These are phyloP conservation scores for Vachellia pachyceras DNA, from an alignment of 306 rosid genomes.

Conservation along the genomic window DNA sequence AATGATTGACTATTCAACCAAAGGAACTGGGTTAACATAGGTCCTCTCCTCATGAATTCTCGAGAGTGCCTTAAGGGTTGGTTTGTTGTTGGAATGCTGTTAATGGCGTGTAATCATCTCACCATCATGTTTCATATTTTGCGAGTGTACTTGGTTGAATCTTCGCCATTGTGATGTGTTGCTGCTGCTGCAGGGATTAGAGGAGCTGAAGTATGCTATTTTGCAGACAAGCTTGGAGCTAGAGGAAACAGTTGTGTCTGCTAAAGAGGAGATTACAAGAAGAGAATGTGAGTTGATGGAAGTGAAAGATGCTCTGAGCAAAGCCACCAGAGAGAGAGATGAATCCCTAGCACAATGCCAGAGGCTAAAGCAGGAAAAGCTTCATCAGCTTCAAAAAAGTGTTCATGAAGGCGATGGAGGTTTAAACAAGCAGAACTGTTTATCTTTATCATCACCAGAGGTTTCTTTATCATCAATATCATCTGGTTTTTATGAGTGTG, in stretches of 20 bases:
- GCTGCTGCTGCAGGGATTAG: conserved; percentile 46
- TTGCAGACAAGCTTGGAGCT: conserved; percentile 53
- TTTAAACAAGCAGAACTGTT: conserved; percentile 4
- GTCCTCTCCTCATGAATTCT: too few relatives aligned
- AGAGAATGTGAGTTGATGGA: conserved; percentile 53
- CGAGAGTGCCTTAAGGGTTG: too few relatives aligned
- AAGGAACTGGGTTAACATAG: too few relatives aligned
- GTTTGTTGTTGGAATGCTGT: too few relatives aligned
- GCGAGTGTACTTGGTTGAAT: too few relatives aligned
- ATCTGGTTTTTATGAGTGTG: conserved; percentile 20
- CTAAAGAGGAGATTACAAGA: conserved; percentile 54
- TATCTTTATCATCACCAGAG: neutral
- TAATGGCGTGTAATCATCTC: too few relatives aligned
- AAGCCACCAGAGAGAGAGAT: conserved; percentile 58
- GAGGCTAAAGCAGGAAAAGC: conserved; percentile 49
- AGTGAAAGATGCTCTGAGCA: conserved; percentile 47
- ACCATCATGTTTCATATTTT: too few relatives aligned
- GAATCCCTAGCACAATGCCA: conserved; percentile 52
- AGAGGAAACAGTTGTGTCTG: conserved; percentile 52
- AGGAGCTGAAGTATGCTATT: conserved; percentile 51
- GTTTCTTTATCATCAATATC: neutral
- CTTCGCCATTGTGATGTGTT: neutral
- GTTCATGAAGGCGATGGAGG: conserved; percentile 18
- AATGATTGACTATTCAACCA: too few relatives aligned
- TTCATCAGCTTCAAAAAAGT: conserved; percentile 32